These are phyloP conservation scores for Chalciporus chontae DNA, from an alignment of 768 basidiomycete species.

Conservation along the genomic window DNA sequence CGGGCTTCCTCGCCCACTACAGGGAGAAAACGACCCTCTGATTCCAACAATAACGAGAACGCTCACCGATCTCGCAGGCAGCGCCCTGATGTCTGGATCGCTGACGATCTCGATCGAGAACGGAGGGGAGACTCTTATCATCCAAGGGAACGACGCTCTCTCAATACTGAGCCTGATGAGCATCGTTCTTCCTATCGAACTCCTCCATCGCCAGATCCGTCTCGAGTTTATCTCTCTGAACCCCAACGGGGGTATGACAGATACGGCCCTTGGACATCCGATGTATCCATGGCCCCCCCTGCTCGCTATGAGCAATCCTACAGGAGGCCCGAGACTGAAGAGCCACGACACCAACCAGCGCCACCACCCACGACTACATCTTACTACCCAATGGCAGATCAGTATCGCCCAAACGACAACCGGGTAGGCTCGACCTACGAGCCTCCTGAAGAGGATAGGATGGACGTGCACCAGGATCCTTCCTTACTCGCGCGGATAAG, in stretches of 20 bases:
- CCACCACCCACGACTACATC: conserved; percentile 3
- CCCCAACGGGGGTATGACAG: conserved; percentile 9
- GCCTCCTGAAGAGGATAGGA: conserved; percentile 9
- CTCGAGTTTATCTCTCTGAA: conserved; percentile 7
- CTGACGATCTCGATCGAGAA: conserved; percentile 9
- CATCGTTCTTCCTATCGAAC: conserved; percentile 6
- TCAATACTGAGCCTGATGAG: conserved; percentile 14
- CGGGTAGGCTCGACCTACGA: conserved; percentile 13
- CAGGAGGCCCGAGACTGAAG: conserved; percentile 13
- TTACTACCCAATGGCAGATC: background rate
- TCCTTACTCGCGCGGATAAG: conserved; percentile 24
- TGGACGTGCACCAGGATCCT: conserved; percentile 14
- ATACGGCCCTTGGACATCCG: background rate
- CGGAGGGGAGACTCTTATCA: conserved; percentile 5
- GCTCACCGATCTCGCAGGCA: conserved; percentile 20
- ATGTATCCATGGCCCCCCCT: background rate
- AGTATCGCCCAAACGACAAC: conserved; percentile 4
- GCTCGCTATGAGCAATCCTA: conserved; percentile 10
- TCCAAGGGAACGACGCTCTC: conserved; percentile 10
- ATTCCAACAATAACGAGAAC: conserved; percentile 20
- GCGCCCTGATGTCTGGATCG: conserved; percentile 19
- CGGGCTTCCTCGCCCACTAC: conserved; percentile 12
- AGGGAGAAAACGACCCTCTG: conserved; percentile 22
- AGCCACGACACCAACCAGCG: conserved; percentile 5
- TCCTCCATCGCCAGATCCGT: conserved; percentile 7